Evolutionary conservation across 2,329 filamentous ascomycete species (phyloP), one percentile per base, ranked within the genome.

Genomic region (Aureobasidium uvarum): DNA sequence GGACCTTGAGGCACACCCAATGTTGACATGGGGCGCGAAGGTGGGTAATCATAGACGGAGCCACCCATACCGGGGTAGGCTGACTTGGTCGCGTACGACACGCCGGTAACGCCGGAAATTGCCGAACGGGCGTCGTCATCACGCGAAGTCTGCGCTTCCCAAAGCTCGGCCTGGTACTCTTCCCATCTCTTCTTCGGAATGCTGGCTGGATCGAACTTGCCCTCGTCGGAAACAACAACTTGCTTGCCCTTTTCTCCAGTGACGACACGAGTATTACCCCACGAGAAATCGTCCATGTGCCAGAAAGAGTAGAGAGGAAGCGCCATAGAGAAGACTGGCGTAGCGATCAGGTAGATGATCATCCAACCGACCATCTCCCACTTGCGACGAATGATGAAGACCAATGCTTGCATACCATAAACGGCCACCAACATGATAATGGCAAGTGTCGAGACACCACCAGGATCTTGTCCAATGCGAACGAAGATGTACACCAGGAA

Each of bases 361-460:
- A 99, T 97, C 95, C 95, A 99, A 41, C 94, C 95, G 71, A 99
- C 89, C 94, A 98, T 98, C 77, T 99, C 94, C 95, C 95, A 99
- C 81, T 97, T 97, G 73, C 94, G 90, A 66, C 92, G 90, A 65
- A 97, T 74, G 72, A 98, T 96, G 81, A 99, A 99, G 77, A 99
- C 97, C 74, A 98, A 88, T 50, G 91, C 94, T 74, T 99, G 95
- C 16, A 99, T 81, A 86, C 95, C 95, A 76, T 98, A 99, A 72
- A 99, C 95, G n/a, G 90, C 94, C 72, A 86, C 95, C 11, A 99
- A 85, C 56, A 99, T 83, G 74, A 99, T 85, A 76, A 99, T 96
- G 0, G 95, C 89, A 0, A 90, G 96, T 66, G 94, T 78, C 0
- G 94, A 94, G 7, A 98, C 83, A 6, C 89, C 81, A 2, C 81